Percentiles rank a stretch among this genome's conserved stretches.
phyloP scores from a whole-genome alignment of 2,329 filamentous ascomycete genomes.

The Blastomyces emzantsi region DNA sequence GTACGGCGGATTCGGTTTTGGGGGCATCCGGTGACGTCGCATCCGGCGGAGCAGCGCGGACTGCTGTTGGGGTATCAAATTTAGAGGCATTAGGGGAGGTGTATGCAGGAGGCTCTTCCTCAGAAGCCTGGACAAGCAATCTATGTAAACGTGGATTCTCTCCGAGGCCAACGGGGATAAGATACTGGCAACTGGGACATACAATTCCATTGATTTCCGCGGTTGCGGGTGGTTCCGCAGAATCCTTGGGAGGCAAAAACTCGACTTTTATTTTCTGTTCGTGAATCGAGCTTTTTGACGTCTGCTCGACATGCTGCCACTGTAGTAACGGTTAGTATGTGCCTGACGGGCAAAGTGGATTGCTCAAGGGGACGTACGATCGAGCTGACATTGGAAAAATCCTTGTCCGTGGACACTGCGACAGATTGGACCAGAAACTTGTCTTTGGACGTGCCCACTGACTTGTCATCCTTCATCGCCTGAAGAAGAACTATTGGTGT shows the following conservation, averaged over 20 bases:
- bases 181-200: slow-evolving; percentile 15
- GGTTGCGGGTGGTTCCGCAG: slow-evolving; percentile 20
- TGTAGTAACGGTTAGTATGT: slow-evolving; percentile 32
- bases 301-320: slow-evolving; percentile 67
- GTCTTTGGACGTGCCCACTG: slow-evolving; percentile 60
- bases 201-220: slow-evolving; percentile 30
- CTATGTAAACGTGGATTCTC: neutral
- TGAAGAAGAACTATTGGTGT: slow-evolving; percentile 68
- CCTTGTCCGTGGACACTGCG: slow-evolving; percentile 70
- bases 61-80: slow-evolving; percentile 37
- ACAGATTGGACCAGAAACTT: slow-evolving; percentile 97
- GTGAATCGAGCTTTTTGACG: slow-evolving; percentile 66
- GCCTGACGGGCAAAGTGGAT: neutral
- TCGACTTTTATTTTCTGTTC: slow-evolving; percentile 94
- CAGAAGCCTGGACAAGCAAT: slow-evolving; percentile 15
- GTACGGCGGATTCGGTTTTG: slow-evolving; percentile 18
- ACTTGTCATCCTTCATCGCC: slow-evolving; percentile 81
- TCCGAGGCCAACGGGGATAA: neutral
- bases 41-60: slow-evolving; percentile 36
- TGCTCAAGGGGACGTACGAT: slow-evolving; percentile 52
- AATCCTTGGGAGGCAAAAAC: slow-evolving; percentile 60
- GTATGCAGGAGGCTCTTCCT: slow-evolving; percentile 46
- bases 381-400: slow-evolving; percentile 67
- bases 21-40: slow-evolving; percentile 19
- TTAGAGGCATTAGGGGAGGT: slow-evolving; percentile 44